These are phyloP conservation scores for Aspergillus ellipticus DNA, from an alignment of 495 filamentous ascomycete genomes.

Conservation along the genomic window DNA sequence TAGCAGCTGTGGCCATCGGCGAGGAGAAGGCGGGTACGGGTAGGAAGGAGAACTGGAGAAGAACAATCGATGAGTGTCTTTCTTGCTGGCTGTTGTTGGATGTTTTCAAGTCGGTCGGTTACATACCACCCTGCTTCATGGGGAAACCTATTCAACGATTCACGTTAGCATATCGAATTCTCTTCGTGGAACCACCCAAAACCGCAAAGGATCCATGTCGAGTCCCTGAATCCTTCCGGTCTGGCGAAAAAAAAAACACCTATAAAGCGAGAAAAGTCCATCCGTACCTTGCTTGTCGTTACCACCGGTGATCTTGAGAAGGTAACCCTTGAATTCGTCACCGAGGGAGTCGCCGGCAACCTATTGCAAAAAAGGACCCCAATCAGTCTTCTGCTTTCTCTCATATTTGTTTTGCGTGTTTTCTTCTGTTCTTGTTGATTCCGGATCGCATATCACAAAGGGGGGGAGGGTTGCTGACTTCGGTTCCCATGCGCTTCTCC, in stretches of 20 bases:
- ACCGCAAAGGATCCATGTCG: background rate
- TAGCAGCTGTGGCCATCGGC: constrained; percentile 88
- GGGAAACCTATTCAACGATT: constrained; percentile 66
- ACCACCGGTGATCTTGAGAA: constrained; percentile 88
- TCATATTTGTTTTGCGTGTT: constrained; percentile 14
- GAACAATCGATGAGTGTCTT: constrained; percentile 30
- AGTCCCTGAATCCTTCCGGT: background rate
- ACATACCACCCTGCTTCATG: constrained; percentile 95
- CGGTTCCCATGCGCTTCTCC: constrained; percentile 94
- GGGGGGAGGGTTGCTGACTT: constrained; percentile 57
- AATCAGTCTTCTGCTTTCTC: constrained; percentile 37
- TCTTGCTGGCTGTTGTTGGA: constrained; percentile 13
- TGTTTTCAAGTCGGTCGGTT: constrained; percentile 17
- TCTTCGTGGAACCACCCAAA: background rate
- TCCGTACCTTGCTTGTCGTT: constrained; percentile 95
- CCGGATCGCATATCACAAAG: constrained; percentile 4
- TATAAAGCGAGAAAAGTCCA: constrained; percentile 4
- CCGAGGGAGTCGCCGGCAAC: constrained; percentile 82
- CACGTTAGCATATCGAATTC: constrained; percentile 15
- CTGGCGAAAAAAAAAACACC: background rate
- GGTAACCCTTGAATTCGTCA: constrained; percentile 97
- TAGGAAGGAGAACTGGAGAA: constrained; percentile 71
- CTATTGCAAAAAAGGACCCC: constrained; percentile 32
- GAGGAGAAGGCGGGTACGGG: constrained; percentile 93
- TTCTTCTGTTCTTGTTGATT: constrained; percentile 3